Evolutionary conservation across 371 early-diverging fungal genomes (phyloP), one percentile per base, ranked within the genome.

Genomic region (Mucor mucedo): DNA sequence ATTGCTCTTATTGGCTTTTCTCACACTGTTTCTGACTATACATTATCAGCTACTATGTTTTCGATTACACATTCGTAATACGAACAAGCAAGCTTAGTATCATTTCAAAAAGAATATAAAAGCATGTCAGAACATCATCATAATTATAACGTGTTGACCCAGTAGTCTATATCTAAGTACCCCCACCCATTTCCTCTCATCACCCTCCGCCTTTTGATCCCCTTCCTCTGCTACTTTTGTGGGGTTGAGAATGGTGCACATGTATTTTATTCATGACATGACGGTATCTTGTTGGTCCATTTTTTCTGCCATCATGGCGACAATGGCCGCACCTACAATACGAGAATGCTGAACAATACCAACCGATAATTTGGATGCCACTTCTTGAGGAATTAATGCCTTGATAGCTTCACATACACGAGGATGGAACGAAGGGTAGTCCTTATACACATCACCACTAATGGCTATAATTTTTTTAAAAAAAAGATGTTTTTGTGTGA

Each of bases 291-390:
- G 42, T 27, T 65, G 58, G 49, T 67, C 58, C 63, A 68, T 68
- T 55, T 68, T 68, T 35, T 81, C 81, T 35, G 78, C 78, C 81
- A 81, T 76, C 81, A 81, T 81, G 27, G 81, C 81, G 21, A 81
- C 78, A 60, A 81, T 78, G 39, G 81, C 81, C 8, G 78, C 78
- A 52, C 81, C 81, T 10, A 81, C 81, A 67, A 81, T 77, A 38
- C 81, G 69, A 32, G 78, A 78, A 54, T 75, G 72, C 57, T 78
- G 71, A 29, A 81, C 78, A 45, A 81, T 75, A n/a, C 76, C 81
- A 0, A 81, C 76, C 1, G 81, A 78, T 33, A 81, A 38, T 57
- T 68, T 74, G 4, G 71, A 58, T 0, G 81, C 74, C 10, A 81
- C 63, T 30, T 78, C 68, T 52, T 76, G 71, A 11, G 78, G 75